Evolutionary conservation across 495 filamentous ascomycete species (phyloP).

Genomic region (Melanomma pulvis-pyrius): DNA sequence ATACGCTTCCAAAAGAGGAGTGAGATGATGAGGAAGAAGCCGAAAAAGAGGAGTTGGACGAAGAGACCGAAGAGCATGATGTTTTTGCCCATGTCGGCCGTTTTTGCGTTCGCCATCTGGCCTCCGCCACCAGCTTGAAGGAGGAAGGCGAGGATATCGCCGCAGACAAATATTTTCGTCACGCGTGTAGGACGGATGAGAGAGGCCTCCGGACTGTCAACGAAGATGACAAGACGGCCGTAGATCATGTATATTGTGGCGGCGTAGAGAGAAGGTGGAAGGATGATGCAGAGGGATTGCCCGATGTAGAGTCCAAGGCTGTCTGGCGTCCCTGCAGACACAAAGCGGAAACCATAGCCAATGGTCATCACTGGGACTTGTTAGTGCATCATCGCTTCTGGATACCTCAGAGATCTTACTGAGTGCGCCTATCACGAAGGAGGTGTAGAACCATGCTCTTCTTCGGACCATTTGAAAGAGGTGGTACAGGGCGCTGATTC

Average conservation of each 20-base stretch:
- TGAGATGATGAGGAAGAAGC: constrained; percentile 33
- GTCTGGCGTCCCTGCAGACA: neutral
- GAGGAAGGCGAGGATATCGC: constrained; percentile 38
- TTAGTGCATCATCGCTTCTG: neutral
- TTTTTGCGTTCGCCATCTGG: neutral
- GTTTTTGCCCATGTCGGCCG: neutral
- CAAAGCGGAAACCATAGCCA: constrained; percentile 6
- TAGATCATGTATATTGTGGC: constrained; percentile 46
- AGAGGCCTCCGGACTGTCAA: constrained; percentile 26
- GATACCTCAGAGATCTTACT: neutral
- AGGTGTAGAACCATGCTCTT: constrained; percentile 9
- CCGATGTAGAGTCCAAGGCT: constrained; percentile 38
- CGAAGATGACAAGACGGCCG: constrained; percentile 37
- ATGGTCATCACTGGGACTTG: constrained; percentile 10
- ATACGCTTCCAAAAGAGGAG: constrained; percentile 28
- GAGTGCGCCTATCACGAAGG: constrained; percentile 1
- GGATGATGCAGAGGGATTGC: constrained; percentile 40
- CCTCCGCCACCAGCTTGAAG: constrained; percentile 16
- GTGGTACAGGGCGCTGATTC: constrained; percentile 2
- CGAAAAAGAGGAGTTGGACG: constrained; percentile 40
- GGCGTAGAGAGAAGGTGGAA: constrained; percentile 31
- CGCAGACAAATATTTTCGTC: constrained; percentile 44
- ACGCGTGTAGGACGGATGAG: constrained; percentile 33
- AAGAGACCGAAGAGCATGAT: constrained; percentile 36
- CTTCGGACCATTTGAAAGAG: constrained; percentile 9